Evolutionary conservation across 2,329 filamentous ascomycete genomes (phyloP), one percentile per base, ranked within the genome.

Genomic region (Xylaria arbuscula): DNA sequence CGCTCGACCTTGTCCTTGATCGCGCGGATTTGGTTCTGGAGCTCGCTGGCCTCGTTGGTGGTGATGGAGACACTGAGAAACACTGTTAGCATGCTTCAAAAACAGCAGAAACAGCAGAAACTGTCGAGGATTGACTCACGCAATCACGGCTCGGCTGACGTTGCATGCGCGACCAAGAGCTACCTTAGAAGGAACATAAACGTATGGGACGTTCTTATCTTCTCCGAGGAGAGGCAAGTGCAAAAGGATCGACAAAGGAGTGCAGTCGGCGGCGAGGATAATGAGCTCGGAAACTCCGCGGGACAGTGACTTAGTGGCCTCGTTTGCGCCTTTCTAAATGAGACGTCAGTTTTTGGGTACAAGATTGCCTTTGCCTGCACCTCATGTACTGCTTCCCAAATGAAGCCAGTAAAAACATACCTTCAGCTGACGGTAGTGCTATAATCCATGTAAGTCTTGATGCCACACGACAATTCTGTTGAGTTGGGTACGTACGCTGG

Each of bases 1-100:
- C 94, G 89, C 88, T 98, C 95, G 64, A 98, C 93, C 89, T 97
- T 97, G 83, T 97, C 93, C 87, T 95, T 97, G 78, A 98, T 86
- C 73, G 90, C 87, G 76, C 92, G 88, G 82, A 98, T 98, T 86
- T 97, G 93, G 78, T 89, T 88, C 81, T 91, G 92, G 69, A 98
- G 86, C 82, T 98, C 94, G 77, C 89, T 92, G 47, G 91, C 92
- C 83, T 97, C 93, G 87, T 97, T 97, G 82, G 92, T 94, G 74
- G 93, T 98, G 83, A 98, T 97, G 77, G 75, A 76, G 32, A 87
- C 90, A 70, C 68, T 70, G 8, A 19, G n/a, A 34, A 4, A 50
- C 11, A 50, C 11, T 13, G 51, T 70, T 60, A 68, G 62, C 45
- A 28, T 19, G 3, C 11, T 22, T 51, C 11, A 24, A 9, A 19